These are phyloP conservation scores for Epichloe scottii DNA, from an alignment of 2,329 filamentous ascomycete species.

Conservation along the genomic window DNA sequence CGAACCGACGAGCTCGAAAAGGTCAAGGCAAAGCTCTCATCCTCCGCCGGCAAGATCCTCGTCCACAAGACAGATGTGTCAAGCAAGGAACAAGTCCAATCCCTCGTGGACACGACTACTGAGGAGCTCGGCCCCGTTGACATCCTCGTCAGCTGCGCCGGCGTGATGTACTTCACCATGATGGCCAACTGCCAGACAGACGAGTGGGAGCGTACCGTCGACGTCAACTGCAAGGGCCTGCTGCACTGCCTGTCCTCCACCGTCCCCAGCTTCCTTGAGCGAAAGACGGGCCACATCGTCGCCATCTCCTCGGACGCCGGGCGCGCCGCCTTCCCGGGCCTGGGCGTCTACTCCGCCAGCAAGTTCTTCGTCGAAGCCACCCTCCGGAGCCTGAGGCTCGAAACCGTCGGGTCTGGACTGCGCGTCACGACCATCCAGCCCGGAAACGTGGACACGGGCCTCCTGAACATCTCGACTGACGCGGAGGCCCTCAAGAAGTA, in stretches of 20 bases:
- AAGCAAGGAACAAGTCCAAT: conserved; percentile 50
- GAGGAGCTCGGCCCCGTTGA: conserved; percentile 59
- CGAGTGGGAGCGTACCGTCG: conserved; percentile 72
- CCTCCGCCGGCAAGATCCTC: conserved; percentile 50
- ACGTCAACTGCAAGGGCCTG: conserved; percentile 78
- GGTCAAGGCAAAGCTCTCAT: conserved; percentile 47
- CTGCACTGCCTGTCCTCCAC: conserved; percentile 58
- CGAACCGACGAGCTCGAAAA: conserved; percentile 55
- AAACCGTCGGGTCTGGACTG: conserved; percentile 62
- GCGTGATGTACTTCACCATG: conserved; percentile 84
- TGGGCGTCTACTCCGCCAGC: conserved; percentile 71
- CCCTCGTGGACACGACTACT: conserved; percentile 45
- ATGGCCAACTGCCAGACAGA: conserved; percentile 65
- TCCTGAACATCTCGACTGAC: conserved; percentile 65
- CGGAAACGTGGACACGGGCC: conserved; percentile 61
- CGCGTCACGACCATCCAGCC: conserved; percentile 66
- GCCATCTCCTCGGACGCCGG: conserved; percentile 75
- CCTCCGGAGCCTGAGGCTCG: conserved; percentile 60
- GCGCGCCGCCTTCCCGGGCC: conserved; percentile 67
- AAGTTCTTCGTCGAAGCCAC: conserved; percentile 82
- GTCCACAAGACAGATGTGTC: conserved; percentile 63
- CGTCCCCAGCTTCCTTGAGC: conserved; percentile 58
- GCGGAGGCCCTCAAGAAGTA: conserved; percentile 66
- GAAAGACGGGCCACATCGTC: conserved; percentile 60
- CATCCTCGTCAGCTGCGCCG: conserved; percentile 68